Evolutionary conservation across 768 basidiomycete genomes (phyloP).

Genomic region (Podaxis sp.): DNA sequence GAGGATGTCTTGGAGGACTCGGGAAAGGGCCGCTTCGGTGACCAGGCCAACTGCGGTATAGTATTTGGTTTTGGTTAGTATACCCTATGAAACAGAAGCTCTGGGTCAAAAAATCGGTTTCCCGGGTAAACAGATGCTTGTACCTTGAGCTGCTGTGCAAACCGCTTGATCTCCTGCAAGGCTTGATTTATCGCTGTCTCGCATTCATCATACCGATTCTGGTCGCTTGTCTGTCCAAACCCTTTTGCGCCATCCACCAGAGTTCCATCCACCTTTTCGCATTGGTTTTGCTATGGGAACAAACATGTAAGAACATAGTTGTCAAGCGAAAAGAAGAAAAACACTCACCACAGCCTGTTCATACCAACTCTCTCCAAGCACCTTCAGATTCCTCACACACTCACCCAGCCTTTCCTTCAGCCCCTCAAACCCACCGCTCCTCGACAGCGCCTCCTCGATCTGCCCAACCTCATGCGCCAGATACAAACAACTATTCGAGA

Average conservation of each 20-base stretch:
- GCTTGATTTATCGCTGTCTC: constrained; percentile 66
- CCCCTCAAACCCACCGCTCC: constrained; percentile 12
- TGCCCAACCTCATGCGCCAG: constrained; percentile 54
- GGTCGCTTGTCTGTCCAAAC: constrained; percentile 68
- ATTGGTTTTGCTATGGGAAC: constrained; percentile 46
- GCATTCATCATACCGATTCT: constrained; percentile 75
- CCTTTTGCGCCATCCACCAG: constrained; percentile 57
- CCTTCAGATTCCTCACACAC: constrained; percentile 47
- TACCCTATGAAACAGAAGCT: constrained; percentile 40
- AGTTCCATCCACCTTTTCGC: constrained; percentile 40
- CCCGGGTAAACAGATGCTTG: constrained; percentile 18
- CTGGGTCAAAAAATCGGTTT: constrained; percentile 2
- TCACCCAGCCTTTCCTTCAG: constrained; percentile 53
- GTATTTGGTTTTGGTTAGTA: constrained; percentile 72
- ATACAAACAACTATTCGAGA: constrained; percentile 81
- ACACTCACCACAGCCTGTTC: constrained; percentile 64
- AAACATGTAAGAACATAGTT: constrained; percentile 5
- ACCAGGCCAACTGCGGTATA: constrained; percentile 71
- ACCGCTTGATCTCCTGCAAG: constrained; percentile 59
- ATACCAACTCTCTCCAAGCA: constrained; percentile 69
- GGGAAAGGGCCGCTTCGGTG: constrained; percentile 64
- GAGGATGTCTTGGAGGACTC: constrained; percentile 72
- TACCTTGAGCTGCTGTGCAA: constrained; percentile 77
- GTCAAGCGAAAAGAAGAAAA: neutral
- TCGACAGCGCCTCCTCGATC: constrained; percentile 25